Evolutionary conservation across 2,329 filamentous ascomycete genomes (phyloP).

Genomic region (Sphaerulina populicola): DNA sequence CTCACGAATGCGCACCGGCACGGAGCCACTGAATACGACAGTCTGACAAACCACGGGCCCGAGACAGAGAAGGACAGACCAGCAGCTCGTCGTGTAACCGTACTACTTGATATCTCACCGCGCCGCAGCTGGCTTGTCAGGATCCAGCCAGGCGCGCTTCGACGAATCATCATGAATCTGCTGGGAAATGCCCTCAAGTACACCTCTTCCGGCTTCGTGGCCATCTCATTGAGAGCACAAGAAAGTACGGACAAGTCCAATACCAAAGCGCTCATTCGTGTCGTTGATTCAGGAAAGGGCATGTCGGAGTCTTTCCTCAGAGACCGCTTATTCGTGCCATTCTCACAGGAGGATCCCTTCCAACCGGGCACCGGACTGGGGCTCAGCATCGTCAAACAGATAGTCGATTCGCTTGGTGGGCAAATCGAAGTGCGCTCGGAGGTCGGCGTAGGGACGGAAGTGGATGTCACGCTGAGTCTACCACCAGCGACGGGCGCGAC

Average conservation of each 20-base stretch:
- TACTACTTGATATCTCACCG: slow-evolving; percentile 40
- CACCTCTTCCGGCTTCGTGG: slow-evolving; percentile 37
- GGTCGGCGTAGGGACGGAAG: slow-evolving; percentile 28
- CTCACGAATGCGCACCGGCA: slow-evolving; percentile 7
- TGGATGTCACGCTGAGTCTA: slow-evolving; percentile 18
- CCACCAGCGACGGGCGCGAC: slow-evolving; percentile 10
- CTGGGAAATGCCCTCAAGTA: slow-evolving; percentile 46
- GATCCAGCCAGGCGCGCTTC: slow-evolving; percentile 41
- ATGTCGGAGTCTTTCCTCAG: slow-evolving; percentile 29
- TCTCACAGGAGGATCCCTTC: slow-evolving; percentile 31
- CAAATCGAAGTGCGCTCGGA: slow-evolving; percentile 50
- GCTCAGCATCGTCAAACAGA: slow-evolving; percentile 35
- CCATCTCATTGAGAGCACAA: slow-evolving; percentile 31
- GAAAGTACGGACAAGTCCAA: slow-evolving; percentile 17
- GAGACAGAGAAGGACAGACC: neutral
- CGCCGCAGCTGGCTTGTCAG: slow-evolving; percentile 38
- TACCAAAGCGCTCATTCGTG: slow-evolving; percentile 18
- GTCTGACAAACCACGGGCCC: slow-evolving; percentile 1
- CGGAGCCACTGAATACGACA: neutral
- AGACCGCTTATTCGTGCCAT: slow-evolving; percentile 30
- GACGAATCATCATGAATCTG: slow-evolving; percentile 41
- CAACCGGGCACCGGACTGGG: slow-evolving; percentile 32
- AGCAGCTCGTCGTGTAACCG: slow-evolving; percentile 28
- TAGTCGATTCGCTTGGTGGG: slow-evolving; percentile 54
- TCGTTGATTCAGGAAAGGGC: slow-evolving; percentile 31